Percentiles rank a stretch among this genome's conserved stretches.
Evolutionary conservation across 1,284 basidiomycete genomes (phyloP).

Genomic region (Cutaneotrichosporon daszewskae): DNA sequence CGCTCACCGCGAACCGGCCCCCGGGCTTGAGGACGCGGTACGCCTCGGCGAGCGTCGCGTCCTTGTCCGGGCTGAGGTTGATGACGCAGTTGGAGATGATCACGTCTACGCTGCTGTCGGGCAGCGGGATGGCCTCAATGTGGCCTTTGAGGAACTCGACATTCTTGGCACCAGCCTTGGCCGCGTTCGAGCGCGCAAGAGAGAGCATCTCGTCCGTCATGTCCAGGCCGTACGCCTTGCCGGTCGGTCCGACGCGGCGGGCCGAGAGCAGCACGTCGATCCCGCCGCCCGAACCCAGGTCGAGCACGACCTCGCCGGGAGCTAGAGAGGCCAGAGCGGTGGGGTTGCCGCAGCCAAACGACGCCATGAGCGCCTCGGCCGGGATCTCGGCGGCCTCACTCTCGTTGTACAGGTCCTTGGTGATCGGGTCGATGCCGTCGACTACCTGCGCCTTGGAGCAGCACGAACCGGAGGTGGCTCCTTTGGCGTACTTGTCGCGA

Average conservation of each 20-base stretch:
- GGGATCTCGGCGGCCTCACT: slow-evolving; percentile 13
- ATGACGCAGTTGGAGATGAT: slow-evolving; percentile 57
- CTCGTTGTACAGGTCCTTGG: slow-evolving; percentile 13
- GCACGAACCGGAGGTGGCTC: slow-evolving; percentile 4
- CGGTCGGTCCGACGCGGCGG: slow-evolving; percentile 50
- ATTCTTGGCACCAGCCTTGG: slow-evolving; percentile 44
- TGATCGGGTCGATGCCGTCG: slow-evolving; percentile 15
- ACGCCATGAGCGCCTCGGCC: slow-evolving; percentile 15
- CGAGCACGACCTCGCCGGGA: slow-evolving; percentile 55
- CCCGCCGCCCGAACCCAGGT: slow-evolving; percentile 56
- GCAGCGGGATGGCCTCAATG: slow-evolving; percentile 51
- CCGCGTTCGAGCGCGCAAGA: slow-evolving; percentile 49
- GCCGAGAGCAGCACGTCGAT: slow-evolving; percentile 56
- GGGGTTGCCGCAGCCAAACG: slow-evolving; percentile 20
- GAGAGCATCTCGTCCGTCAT: slow-evolving; percentile 42
- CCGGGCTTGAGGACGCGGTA: slow-evolving; percentile 95
- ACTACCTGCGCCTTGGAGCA: slow-evolving; percentile 13
- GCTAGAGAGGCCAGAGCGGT: slow-evolving; percentile 15
- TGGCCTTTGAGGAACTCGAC: slow-evolving; percentile 52
- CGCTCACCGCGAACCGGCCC: slow-evolving; percentile 77
- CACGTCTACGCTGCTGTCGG: slow-evolving; percentile 52
- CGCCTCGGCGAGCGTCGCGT: slow-evolving; percentile 65
- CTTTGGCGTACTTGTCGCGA: slow-evolving; percentile 9
- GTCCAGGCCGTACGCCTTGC: slow-evolving; percentile 55
- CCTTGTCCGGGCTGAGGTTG: slow-evolving; percentile 52